Evolutionary conservation across 148 eudicot species (phyloP), one percentile per base, ranked within the genome.

Genomic region (Nyssa sinensis): DNA sequence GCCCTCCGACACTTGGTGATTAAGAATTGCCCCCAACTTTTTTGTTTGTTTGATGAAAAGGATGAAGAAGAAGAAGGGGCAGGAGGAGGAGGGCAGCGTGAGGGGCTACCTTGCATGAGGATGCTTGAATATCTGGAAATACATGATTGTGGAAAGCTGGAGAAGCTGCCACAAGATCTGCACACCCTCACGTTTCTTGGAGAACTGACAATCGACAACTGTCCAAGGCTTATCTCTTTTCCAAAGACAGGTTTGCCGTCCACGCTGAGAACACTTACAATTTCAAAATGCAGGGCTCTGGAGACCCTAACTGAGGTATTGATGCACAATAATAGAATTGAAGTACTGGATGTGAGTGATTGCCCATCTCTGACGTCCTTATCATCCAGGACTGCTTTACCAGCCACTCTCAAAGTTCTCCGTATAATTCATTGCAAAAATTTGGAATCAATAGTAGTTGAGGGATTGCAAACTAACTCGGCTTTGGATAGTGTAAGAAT

Each of bases 281-380:
- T 64, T 33, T n/a, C n/a, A n/a, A n/a, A n/a, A n/a, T n/a, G n/a
- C n/a, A n/a, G n/a, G n/a, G n/a, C n/a, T n/a, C n/a, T n/a, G n/a
- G n/a, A n/a, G n/a, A n/a, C n/a, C n/a, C n/a, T n/a, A n/a, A n/a
- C n/a, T n/a, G n/a, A n/a, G n/a, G n/a, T n/a, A n/a, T n/a, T n/a
- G n/a, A n/a, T n/a, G n/a, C n/a, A n/a, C n/a, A n/a, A n/a, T n/a
- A n/a, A n/a, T 19, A n/a, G 34, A 32, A 41, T 64, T 1, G 68
- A 64, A 24, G 9, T 1, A 21, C 12, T 34, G 17, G 1, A 0
- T 0, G 0, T 64, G 32, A 0, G 0, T 0, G 0, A 1, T 0
- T 64, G 68, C 34, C 13, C 7, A 64, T 64, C 68, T 0, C 68
- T 64, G 2, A 11, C 28, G 12, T n/a, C 3, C 53, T 47, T 53